Evolutionary conservation across 306 rosid species (phyloP).

Genomic region (Sophora flavescens): DNA sequence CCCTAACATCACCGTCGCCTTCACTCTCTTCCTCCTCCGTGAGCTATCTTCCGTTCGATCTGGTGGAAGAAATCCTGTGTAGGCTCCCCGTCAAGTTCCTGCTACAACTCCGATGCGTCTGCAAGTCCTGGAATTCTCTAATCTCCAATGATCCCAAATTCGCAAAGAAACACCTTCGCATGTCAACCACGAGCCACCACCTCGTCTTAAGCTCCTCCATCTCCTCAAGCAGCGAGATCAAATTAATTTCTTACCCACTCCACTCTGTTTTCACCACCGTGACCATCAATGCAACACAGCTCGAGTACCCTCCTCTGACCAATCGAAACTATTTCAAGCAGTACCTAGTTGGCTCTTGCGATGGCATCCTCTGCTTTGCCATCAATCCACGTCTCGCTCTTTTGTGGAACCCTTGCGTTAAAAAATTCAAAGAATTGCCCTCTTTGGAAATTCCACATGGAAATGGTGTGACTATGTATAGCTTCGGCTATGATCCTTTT

Average conservation of each 20-base stretch:
- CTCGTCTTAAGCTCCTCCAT: background rate
- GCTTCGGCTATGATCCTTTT: slow-evolving; percentile 48
- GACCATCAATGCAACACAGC: background rate
- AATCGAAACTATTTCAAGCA: background rate
- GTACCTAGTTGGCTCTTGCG: slow-evolving; percentile 46
- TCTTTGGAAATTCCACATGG: background rate
- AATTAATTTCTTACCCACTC: slow-evolving; percentile 24
- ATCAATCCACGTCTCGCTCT: background rate
- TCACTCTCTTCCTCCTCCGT: background rate
- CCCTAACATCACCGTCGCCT: background rate
- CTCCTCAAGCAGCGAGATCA: background rate
- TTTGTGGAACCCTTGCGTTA: slow-evolving; percentile 48
- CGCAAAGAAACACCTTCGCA: slow-evolving; percentile 30
- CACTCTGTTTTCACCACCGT: background rate
- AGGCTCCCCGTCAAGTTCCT: slow-evolving; percentile 42
- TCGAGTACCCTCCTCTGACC: slow-evolving; percentile 27
- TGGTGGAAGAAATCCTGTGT: slow-evolving; percentile 40
- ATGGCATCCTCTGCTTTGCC: slow-evolving; percentile 47
- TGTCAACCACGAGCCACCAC: background rate
- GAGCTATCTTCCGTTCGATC: slow-evolving; percentile 39
- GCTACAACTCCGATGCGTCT: slow-evolving; percentile 35
- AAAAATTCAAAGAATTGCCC: slow-evolving; percentile 36
- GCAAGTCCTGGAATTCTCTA: slow-evolving; percentile 48
- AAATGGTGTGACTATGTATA: background rate
- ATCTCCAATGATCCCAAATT: slow-evolving; percentile 49